A percentile compares a stretch with the other conserved stretches of the same genome.
phyloP scores from a whole-genome alignment of 805 yeast species.

The Candida palmyrensis region DNA sequence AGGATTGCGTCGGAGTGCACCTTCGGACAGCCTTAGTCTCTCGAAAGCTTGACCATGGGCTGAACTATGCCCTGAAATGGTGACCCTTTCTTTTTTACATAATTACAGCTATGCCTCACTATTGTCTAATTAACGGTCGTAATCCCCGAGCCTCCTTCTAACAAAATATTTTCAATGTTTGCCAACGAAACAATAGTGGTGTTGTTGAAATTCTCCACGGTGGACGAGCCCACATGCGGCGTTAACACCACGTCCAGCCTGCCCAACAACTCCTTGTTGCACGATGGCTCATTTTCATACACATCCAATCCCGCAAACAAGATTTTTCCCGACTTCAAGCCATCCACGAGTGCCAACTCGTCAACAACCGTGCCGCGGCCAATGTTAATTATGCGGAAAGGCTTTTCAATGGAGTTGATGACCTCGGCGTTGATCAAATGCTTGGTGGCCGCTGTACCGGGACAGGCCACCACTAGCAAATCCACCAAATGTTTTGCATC shows the following conservation, averaged over 20 bases:
- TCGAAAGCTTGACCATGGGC: too few relatives aligned
- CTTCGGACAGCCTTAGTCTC: too few relatives aligned
- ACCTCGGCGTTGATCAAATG: conserved; percentile 48
- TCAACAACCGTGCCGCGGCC: conserved; percentile 72
- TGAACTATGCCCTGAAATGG: too few relatives aligned
- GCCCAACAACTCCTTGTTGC: conserved; percentile 43
- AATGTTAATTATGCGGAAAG: conserved; percentile 63
- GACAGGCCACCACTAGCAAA: conserved; percentile 61
- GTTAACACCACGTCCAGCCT: conserved; percentile 61
- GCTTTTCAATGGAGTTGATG: conserved; percentile 43
- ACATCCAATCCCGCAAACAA: conserved; percentile 72
- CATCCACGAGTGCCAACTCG: conserved; percentile 59
- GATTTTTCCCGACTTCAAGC: conserved; percentile 54
- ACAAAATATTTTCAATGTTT: conserved; percentile 46
- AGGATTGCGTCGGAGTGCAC: too few relatives aligned
- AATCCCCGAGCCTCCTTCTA: conserved; percentile 34
- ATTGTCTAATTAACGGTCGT: conserved; percentile 21
- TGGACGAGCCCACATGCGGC: conserved; percentile 72
- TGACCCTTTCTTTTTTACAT: not conserved
- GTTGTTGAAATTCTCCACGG: conserved; percentile 47
- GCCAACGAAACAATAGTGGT: conserved; percentile 50
- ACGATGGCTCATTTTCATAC: conserved; percentile 56
- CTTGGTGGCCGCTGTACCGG: conserved; percentile 54
- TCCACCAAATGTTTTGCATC: conserved; percentile 40
- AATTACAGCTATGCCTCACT: not conserved